Evolutionary conservation across 2,329 filamentous ascomycete species (phyloP).

Genomic region (Colletotrichum endophyticum): DNA sequence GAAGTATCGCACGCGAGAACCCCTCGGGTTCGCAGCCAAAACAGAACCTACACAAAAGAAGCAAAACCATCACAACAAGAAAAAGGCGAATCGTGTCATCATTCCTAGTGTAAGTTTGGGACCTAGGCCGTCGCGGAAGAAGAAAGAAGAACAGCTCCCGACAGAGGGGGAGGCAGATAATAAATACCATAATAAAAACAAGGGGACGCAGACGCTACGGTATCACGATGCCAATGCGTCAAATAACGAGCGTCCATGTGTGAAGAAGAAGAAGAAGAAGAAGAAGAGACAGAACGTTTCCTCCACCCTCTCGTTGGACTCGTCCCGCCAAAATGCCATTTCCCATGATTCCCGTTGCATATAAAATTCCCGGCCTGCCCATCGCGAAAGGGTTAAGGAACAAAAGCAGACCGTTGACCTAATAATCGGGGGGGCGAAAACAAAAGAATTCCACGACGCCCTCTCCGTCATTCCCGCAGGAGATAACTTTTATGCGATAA

Average conservation of each 20-base stretch:
- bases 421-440: not conserved
- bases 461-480: not conserved
- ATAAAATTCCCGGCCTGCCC: not conserved
- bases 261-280: not conserved
- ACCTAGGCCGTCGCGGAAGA: not conserved
- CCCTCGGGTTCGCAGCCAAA: not conserved
- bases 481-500: constrained; percentile 12
- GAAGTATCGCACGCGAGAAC: not conserved
- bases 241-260: not conserved
- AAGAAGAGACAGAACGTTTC: not conserved
- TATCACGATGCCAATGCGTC: not conserved
- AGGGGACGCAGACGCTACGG: not conserved
- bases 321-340: not conserved
- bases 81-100: constrained; percentile 2
- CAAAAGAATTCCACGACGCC: not conserved
- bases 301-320: not conserved
- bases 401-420: not conserved
- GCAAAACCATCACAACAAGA: not conserved
- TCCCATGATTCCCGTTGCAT: not conserved
- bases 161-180: not conserved
- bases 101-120: not conserved
- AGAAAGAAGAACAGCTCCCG: not conserved
- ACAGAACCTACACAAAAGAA: not conserved
- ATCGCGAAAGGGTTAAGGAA: not conserved
- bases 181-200: not conserved